Base-by-base conservation (phyloP, 345 rosid species). In the Salix koriyanagi region DNA sequence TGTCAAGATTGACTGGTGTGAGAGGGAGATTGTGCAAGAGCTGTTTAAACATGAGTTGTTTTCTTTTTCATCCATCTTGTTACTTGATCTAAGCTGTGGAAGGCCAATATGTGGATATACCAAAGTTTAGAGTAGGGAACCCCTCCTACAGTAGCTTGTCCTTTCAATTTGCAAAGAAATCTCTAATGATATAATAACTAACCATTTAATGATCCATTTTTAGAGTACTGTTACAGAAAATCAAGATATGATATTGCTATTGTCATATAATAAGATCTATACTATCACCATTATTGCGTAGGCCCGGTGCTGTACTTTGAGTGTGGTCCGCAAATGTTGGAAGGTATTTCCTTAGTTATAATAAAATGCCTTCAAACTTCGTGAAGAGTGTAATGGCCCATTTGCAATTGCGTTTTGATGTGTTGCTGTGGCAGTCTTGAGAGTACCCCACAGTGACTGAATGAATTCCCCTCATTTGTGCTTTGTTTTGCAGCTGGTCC, bases 401-500 rank as follows among this genome's bases (percentile, higher is more conserved):
- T 54, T 56, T 69, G 67, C 62, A 16, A 16, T 48, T 18, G 70
- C 52, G 25, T 50, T 66, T 69, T 65, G 56, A 34, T 75, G n/a
- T 74, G 41, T 67, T 72, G 42, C 64, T 69, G 70, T 18, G 76
- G 26, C 21, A 71, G 67, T 48, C 54, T 25, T 44, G 41, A 74
- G 72, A 42, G 34, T 65, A 46, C 58, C 21, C 58, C 46, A 32
- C 5, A 62, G 50, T 66, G 34, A 77, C 65, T 82, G 28, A 65
- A 75, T 80, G 66, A 58, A 69, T 66, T 66, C 46, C 44, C 44
- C 39, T 52, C 16, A 19, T 52, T 65, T 75, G 14, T 82, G 37
- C 48, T 75, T 75, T 80, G 67, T 84, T 79, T 58, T 87, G 86
- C 91, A 90, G 92, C 83, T 87, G 91, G 81, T 88, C 92, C 75